phyloP scores from a whole-genome alignment of 2,329 filamentous ascomycete genomes.

The Penicillium sp. region DNA sequence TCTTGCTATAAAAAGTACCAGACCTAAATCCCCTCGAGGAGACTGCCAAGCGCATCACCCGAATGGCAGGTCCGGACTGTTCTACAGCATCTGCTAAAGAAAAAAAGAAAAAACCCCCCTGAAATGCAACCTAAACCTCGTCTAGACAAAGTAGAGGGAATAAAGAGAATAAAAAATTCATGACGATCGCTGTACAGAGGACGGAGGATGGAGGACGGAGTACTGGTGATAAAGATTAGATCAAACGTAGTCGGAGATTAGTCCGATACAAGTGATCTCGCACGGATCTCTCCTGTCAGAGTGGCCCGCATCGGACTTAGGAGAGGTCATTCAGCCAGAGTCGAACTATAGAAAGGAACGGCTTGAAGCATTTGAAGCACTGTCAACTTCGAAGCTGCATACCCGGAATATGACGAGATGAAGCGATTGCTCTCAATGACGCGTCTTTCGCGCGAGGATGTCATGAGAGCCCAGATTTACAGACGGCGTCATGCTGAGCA shows the following conservation, averaged over 20 bases:
- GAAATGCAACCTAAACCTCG: background rate
- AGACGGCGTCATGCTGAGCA: conserved; percentile 25
- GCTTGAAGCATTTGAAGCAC: background rate
- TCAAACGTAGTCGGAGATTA: background rate
- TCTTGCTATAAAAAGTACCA: background rate
- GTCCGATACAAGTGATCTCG: background rate
- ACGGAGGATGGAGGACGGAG: background rate
- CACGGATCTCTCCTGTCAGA: conserved; percentile 1
- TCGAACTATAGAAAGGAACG: background rate
- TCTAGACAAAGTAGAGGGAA: background rate
- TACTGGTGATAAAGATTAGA: background rate
- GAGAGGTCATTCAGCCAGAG: background rate
- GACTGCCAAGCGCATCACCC: conserved; percentile 1
- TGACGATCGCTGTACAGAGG: background rate
- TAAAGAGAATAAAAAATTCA: too few relatives aligned
- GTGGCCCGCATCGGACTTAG: background rate
- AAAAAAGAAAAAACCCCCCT: background rate
- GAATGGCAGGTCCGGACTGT: background rate
- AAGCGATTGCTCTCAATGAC: conserved; percentile 1
- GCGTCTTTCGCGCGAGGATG: conserved; percentile 5
- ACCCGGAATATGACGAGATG: background rate
- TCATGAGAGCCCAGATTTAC: conserved; percentile 18
- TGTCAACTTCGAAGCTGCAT: background rate
- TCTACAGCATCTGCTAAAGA: background rate
- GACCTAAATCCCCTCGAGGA: background rate